Conservation (phyloP, 495 filamentous ascomycete genomes). For the Astrothelium subdiscretum region DNA sequence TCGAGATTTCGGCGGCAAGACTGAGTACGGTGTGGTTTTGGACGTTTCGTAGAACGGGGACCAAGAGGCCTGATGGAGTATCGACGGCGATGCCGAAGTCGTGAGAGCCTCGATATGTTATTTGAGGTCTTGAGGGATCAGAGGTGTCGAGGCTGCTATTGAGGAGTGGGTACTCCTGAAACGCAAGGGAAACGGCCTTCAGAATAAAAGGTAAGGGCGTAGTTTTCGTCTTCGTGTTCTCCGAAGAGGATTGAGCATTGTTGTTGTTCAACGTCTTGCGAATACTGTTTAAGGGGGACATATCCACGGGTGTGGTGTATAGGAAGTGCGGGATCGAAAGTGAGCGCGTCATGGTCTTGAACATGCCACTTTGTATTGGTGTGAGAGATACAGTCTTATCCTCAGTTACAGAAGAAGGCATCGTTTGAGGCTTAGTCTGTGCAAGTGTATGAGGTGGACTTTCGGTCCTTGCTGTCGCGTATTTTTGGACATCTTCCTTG, state of each 20-base stretch:
- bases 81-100: conserved; percentile 97
- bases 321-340: conserved; percentile 87
- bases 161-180: conserved; percentile 70
- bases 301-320: conserved; percentile 76
- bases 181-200: conserved; percentile 81
- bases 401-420: conserved; percentile 20
- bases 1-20: conserved; percentile 63
- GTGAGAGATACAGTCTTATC: conserved; percentile 60
- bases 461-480: conserved; percentile 24
- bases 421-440: conserved; percentile 3
- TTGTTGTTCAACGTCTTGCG: conserved; percentile 52
- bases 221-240: conserved; percentile 41
- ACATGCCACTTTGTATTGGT: conserved; percentile 82
- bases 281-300: conserved; percentile 57
- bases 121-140: conserved; percentile 44
- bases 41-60: conserved; percentile 90
- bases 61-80: conserved; percentile 76
- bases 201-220: conserved; percentile 90
- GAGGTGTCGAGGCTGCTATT: conserved; percentile 71
- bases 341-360: conserved; percentile 94
- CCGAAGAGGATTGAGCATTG: conserved; percentile 10
- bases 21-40: conserved; percentile 57
- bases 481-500: conserved; percentile 87
- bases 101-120: conserved; percentile 70
- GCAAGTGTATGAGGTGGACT: background rate